These are phyloP conservation scores for Chrysanthemum makinoi DNA, from an alignment of 129 eudicot species.

Conservation along the genomic window DNA sequence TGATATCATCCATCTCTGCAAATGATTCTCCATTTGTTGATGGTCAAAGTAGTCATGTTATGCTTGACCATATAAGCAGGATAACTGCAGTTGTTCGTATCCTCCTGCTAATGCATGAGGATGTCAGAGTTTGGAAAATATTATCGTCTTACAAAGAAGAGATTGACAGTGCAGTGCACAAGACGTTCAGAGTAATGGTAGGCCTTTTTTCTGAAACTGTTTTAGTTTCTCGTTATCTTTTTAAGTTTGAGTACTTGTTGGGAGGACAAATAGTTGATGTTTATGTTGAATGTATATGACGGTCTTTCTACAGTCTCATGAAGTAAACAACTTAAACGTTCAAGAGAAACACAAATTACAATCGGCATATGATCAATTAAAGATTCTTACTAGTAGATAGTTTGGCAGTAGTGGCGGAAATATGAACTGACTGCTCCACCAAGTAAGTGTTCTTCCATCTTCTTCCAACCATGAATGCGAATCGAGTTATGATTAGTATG, in stretches of 20 bases:
- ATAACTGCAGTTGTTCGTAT: slow-evolving; percentile 46
- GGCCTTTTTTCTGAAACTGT: not conserved
- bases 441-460: too few relatives aligned
- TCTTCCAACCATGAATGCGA: too few relatives aligned
- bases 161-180: slow-evolving; percentile 43
- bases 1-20: slow-evolving; percentile 40
- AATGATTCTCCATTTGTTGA: slow-evolving; percentile 18
- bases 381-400: slow-evolving; percentile 30
- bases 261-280: too few relatives aligned
- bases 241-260: too few relatives aligned
- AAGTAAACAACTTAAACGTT: slow-evolving; percentile 27
- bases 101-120: slow-evolving; percentile 45
- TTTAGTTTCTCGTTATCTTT: too few relatives aligned
- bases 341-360: slow-evolving; percentile 58
- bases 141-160: slow-evolving; percentile 47
- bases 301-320: not conserved
- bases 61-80: slow-evolving; percentile 35
- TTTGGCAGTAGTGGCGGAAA: not conserved
- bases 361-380: slow-evolving; percentile 48
- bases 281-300: too few relatives aligned
- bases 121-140: slow-evolving; percentile 38
- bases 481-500: too few relatives aligned
- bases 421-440: not conserved
- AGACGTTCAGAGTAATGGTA: slow-evolving; percentile 47
- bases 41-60: slow-evolving; percentile 20